Base-by-base conservation (phyloP, 1,284 basidiomycete species). In the Trichosporon coremiiforme region DNA sequence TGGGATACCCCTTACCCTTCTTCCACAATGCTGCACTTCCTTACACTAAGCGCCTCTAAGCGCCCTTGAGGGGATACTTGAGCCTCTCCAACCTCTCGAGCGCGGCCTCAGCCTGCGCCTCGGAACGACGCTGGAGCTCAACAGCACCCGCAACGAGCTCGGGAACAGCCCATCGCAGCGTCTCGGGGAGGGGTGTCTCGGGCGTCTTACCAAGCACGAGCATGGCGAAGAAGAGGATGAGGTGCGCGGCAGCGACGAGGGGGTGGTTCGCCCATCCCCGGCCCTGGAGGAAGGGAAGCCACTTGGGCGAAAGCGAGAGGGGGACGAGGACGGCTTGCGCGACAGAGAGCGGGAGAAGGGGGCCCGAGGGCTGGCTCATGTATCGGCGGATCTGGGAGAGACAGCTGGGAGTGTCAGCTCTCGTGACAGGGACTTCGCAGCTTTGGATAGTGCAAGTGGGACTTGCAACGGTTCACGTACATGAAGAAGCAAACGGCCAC, bases 41-140 rank as follows among this genome's bases (percentile, higher is more conserved):
- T 10, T 10, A 36, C 35, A 36, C 25, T 25, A 25, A 25, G 25
- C 25, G 35, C 35, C 9, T 38, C 29, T 68, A 82, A 1, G 79
- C 79, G 7, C 80, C 79, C 69, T 81, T 82, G 67, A 73, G 69
- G 29, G 74, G 55, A 66, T 81, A 82, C 65, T 73, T 77, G 64
- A 76, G 50, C 63, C 66, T 38, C 66, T 82, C 78, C 22, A 80
- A 69, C 64, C 71, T n/a, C 3, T 17, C 64, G 4, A 82, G 38
- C 29, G 72, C 73, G 20, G 31, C 53, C 66, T 79, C 74, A 6
- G 73, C 69, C 12, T 74, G 73, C 38, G 68, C 70, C 71, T 81
- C 79, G 5, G 73, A 71, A 41, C 76, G 55, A 29, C 77, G 68
- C 72, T 79, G 77, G 15, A 78, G 67, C 67, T 79, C 76, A 13